Base-by-base conservation (phyloP, 768 basidiomycete genomes). In the Galerina marginata region DNA sequence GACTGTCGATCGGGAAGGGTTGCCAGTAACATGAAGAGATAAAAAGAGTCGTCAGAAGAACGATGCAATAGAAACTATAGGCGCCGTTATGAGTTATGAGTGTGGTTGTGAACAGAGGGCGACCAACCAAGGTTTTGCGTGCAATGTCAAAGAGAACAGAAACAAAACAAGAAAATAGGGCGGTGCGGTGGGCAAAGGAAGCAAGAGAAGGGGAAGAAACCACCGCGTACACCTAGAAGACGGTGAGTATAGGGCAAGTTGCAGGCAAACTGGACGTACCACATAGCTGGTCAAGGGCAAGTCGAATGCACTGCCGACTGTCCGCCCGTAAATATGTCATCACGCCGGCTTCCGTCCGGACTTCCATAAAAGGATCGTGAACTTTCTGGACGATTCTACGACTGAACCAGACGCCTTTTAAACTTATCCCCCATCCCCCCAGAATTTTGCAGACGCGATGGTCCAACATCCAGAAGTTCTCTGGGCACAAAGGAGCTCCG, bases 401-500 rank as follows among this genome's bases (percentile, higher is more conserved):
- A 55, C 66, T 53, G 49, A 59, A 42, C 62, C 53, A 53, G 55
- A 59, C 55, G 39, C 43, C 72, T 69, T 64, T 70, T 65, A 69
- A 61, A 65, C 54, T 45, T 62, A 39, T 46, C 25, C 42, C 58
- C 54, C 51, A 64, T 54, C 61, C 59, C 56, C 57, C 55, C 51
- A 51, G 25, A 46, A 10, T 23, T 55, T 45, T 62, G 62, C 58
- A 69, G 51, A 61, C 68, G 72, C 67, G 47, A 83, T 83, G 82
- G 66, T 79, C 38, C 73, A 70, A 64, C 93, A 94, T 75, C 96
- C 96, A 39, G 95, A 97, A 77, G 81, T 96, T 38, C 83, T 95
- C 2, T 99, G 96, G 95, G 96, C 96, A 47, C 96, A 99, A 77
- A 87, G 96, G 67, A 93, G 90, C 81, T 91, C 87, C 42, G 82